A percentile compares a stretch with the other conserved stretches of the same genome.
These are phyloP conservation scores for Trypanosoma boissoni DNA, from an alignment of 208 protist genomes.

Conservation along the genomic window DNA sequence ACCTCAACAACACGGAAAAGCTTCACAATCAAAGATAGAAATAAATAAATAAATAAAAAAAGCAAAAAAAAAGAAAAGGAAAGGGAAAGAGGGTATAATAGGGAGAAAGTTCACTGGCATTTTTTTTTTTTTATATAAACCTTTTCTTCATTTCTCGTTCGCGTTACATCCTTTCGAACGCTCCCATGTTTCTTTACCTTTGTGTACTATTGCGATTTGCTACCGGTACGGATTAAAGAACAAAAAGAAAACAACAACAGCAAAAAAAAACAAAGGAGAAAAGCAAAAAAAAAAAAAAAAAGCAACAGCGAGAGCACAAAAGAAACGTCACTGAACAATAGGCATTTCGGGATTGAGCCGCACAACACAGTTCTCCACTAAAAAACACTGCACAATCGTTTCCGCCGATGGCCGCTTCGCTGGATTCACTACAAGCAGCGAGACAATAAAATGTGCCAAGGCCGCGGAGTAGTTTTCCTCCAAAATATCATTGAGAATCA, in stretches of 20 bases:
- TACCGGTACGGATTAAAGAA: background rate
- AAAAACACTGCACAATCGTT: conserved; percentile 57
- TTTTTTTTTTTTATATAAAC: too few species aligned
- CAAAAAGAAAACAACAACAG: background rate
- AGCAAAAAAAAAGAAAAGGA: too few species aligned
- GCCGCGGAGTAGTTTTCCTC: conserved; percentile 51
- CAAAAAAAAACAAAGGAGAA: conserved; percentile 24
- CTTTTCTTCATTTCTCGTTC: too few species aligned
- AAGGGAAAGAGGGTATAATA: too few species aligned
- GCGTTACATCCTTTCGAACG: too few species aligned
- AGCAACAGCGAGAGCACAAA: conserved; percentile 5
- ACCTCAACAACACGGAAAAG: too few species aligned
- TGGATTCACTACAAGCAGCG: conserved; percentile 64
- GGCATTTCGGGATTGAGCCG: conserved; percentile 49
- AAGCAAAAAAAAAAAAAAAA: conserved; percentile 33
- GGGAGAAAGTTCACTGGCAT: too few species aligned
- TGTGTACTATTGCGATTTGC: background rate
- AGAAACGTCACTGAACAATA: conserved; percentile 72
- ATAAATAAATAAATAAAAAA: too few species aligned
- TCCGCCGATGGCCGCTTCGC: conserved; percentile 61
- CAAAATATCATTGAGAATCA: conserved; percentile 69
- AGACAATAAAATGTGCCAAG: conserved; percentile 78
- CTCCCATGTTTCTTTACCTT: background rate
- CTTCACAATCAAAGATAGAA: too few species aligned
- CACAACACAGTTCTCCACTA: conserved; percentile 35